Evolutionary conservation across 305 asterid genomes (phyloP), one percentile per base, ranked within the genome.

Genomic region (Euphrasia arctica): DNA sequence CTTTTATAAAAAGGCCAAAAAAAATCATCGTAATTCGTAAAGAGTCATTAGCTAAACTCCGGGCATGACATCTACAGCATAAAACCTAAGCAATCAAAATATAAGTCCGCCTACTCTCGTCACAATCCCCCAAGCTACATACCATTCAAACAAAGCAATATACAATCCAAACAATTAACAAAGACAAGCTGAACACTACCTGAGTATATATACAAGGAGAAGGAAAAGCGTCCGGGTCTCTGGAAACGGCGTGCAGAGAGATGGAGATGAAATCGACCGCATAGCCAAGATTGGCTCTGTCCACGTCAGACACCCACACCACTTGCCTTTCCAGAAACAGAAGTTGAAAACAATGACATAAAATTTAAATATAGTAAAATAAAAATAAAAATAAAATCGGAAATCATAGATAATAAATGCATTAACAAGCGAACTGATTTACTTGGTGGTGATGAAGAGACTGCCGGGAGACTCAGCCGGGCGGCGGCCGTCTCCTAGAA

Each of bases 241-340:
- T 83, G 15, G 98, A 92, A 14, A 92, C 95, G 9, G 96, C 98
- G 54, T 92, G 98, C 54, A 92, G 96, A 32, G 89, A 82, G 63
- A 89, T 70, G 4, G 89, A 80, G 36, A 80, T 27, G 76, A 92
- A 89, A 79, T 85, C 95, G 27, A 92, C 96, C 0, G 95, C 95
- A 56, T 81, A 92, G 43, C 98, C 98, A 18, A 18, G 22, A 69
- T 76, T 82, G 9, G 66, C 71, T 65, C 85, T 77, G 60, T 92
- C 93, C 29, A 84, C 34, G 54, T 89, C 96, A 65, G 95, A 85
- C 86, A 92, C 72, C 98, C 98, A 92, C 76, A 87, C 84, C 59
- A 89, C 87, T 84, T 80, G 95, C 91, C 97, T 92, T 65, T 28
- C 56, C 61, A 60, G 36, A 58, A 41, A 61, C 52, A 58, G 60